phyloP scores from a whole-genome alignment of 768 basidiomycete species.

The Suillus bovinus region DNA sequence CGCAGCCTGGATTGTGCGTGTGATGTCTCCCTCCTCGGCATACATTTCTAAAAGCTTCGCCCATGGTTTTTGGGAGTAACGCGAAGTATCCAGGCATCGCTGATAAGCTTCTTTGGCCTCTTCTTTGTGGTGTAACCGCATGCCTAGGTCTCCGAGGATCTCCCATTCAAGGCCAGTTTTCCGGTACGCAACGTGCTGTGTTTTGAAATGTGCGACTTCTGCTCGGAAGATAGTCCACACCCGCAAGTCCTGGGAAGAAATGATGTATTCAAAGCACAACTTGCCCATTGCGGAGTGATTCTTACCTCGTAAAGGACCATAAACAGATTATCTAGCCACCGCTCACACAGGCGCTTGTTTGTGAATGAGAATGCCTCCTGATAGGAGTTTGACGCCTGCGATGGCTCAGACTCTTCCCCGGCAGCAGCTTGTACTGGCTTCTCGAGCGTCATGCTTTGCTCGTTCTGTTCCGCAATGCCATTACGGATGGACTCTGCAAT shows the following conservation, averaged over 20 bases:
- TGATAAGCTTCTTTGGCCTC: slow-evolving; percentile 99
- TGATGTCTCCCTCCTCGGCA: slow-evolving; percentile 94
- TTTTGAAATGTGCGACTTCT: slow-evolving; percentile 98
- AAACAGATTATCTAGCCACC: slow-evolving; percentile 97
- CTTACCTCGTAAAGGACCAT: slow-evolving; percentile 96
- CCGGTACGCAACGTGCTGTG: slow-evolving; percentile 95
- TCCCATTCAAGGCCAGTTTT: slow-evolving; percentile 99
- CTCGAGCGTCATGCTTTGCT: slow-evolving; percentile 34
- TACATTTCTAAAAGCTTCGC: slow-evolving; percentile 93
- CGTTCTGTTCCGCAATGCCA: slow-evolving; percentile 33
- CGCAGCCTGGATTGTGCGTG: slow-evolving; percentile 85
- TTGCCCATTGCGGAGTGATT: background rate
- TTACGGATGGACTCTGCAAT: slow-evolving; percentile 20
- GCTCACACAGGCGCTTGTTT: slow-evolving; percentile 94
- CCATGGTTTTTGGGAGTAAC: slow-evolving; percentile 94
- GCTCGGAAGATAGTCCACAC: slow-evolving; percentile 99
- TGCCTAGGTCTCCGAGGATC: slow-evolving; percentile 91
- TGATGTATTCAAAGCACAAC: background rate
- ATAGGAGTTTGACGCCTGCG: slow-evolving; percentile 24
- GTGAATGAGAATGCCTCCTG: slow-evolving; percentile 86
- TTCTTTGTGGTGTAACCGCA: slow-evolving; percentile 95
- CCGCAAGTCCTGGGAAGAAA: slow-evolving; percentile 72
- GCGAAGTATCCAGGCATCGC: slow-evolving; percentile 82
- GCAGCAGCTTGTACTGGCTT: slow-evolving; percentile 46
- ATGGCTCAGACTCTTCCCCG: slow-evolving; percentile 27